Evolutionary conservation across 2,329 filamentous ascomycete genomes (phyloP).

Genomic region (Exophiala viscosa): DNA sequence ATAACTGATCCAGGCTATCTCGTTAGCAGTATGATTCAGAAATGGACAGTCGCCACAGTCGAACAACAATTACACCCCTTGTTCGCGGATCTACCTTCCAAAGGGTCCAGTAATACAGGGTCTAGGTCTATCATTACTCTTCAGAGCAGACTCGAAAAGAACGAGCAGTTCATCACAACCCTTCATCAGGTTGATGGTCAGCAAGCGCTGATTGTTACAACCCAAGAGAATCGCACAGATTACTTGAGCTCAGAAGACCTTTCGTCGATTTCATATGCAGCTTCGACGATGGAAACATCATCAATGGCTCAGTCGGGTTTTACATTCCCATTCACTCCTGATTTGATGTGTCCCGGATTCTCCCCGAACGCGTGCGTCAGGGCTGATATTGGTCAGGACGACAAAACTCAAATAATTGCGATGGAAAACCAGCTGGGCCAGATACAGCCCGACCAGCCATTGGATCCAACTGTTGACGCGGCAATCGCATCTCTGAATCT

Average conservation of each 20-base stretch:
- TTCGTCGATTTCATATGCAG: constrained; percentile 18
- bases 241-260: constrained; percentile 63
- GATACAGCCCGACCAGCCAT: background rate
- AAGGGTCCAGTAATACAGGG: constrained; percentile 5
- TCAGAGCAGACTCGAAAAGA: constrained; percentile 18
- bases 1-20: constrained; percentile 59
- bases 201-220: constrained; percentile 16
- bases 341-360: constrained; percentile 37
- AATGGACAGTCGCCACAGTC: constrained; percentile 72
- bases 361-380: constrained; percentile 45
- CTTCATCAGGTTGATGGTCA: constrained; percentile 8
- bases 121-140: constrained; percentile 9
- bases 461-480: constrained; percentile 42
- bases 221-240: constrained; percentile 43
- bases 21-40: constrained; percentile 69
- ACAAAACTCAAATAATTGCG: constrained; percentile 36
- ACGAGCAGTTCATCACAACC: constrained; percentile 17
- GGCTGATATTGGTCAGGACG: constrained; percentile 37
- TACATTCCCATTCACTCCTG: constrained; percentile 56
- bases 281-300: constrained; percentile 12
- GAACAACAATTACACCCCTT: constrained; percentile 66
- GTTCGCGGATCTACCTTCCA: constrained; percentile 64
- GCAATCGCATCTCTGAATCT: constrained; percentile 61
- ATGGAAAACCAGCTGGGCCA: constrained; percentile 36
- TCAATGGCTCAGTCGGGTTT: constrained; percentile 72